Evolutionary conservation across 768 basidiomycete genomes (phyloP), one percentile per base, ranked within the genome.

Genomic region (Pulveroboletus sp.): DNA sequence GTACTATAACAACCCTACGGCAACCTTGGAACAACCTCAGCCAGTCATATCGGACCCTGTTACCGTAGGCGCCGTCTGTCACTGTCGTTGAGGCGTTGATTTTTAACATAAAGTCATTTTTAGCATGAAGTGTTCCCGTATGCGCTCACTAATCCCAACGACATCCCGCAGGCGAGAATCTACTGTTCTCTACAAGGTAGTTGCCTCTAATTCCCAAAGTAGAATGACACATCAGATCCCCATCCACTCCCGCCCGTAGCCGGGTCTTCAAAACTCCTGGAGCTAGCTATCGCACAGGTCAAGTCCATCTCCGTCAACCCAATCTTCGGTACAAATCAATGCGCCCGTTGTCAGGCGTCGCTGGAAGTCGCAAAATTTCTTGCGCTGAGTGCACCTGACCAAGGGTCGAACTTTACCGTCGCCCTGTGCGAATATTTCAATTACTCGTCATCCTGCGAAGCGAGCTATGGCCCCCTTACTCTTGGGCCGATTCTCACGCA

Each of bases 41-140:
- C 87, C 87, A n/a, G 75, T 87, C 50, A 76, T 90, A 32, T 79
- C 85, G 13, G 87, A 90, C 61, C 82, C 85, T 9, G 77, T 87
- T 27, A 75, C 76, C 23, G 87, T 86, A 43, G 42, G 67, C 47
- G 27, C n/a, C n/a, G 6, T 43, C 9, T 41, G 9, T 17, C n/a
- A 31, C 12, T 29, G 16, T 43, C 47, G 51, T 59, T 6, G 6
- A 20, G 19, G 23, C 50, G 17, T 56, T 33, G 19, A n/a, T 43
- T 31, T 38, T 43, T 20, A 21, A 12, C 36, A n/a, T n/a, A n/a
- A n/a, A n/a, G n/a, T n/a, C 38, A 41, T 52, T 49, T 45, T 45
- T 50, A 86, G 84, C 77, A 83, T 60, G 56, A 74, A 56, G 73
- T 69, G 4, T 90, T 82, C 58, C 80, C 84, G 1, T 66, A 75